Evolutionary conservation across 345 rosid species (phyloP), one percentile per base, ranked within the genome.

Genomic region (Pelargonium nanum): DNA sequence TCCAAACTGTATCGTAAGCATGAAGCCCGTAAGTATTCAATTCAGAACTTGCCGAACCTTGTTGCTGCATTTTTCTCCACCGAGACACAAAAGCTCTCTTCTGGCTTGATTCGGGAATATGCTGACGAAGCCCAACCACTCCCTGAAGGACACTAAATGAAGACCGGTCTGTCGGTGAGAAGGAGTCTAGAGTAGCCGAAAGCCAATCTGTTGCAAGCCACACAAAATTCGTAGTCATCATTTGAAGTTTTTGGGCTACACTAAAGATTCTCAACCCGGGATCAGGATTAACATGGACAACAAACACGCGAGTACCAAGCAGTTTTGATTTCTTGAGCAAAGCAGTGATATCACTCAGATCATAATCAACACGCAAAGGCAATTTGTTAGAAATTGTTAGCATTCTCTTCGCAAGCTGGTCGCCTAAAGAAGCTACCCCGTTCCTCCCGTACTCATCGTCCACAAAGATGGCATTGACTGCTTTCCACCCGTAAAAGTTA

Each of bases 191-290:
- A 22, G 92, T 81, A 55, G 87, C 65, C 68, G 95, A 75, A 60
- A 91, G 85, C 98, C 98, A 91, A 80, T 88, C 95, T 8, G 98
- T 86, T 58, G 93, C 82, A 6, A 91, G 69, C 98, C 98, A 91
- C 26, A 82, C 92, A 34, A 77, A 88, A 60, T 68, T 69, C 59
- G 65, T 59, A 23, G 73, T 78, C 95, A 91, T 82, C 98, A 88
- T 86, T 54, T 77, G 72, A 68, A 91, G 87, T 56, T 79, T 70
- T 61, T 78, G 60, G 2, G 89, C 95, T 54, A 78, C 44, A 20
- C 57, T 51, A 63, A 86, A 86, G 68, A 91, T 77, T 69, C 75
- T 76, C 68, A 86, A 71, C 65, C 54, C 64, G 65, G 95, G 87
- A 55, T 85, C 92, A 25, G 84, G 85, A 69, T 80, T 77, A 62